phyloP scores from a whole-genome alignment of 2,329 filamentous ascomycete genomes.

The Dothiorella sarmentorum region DNA sequence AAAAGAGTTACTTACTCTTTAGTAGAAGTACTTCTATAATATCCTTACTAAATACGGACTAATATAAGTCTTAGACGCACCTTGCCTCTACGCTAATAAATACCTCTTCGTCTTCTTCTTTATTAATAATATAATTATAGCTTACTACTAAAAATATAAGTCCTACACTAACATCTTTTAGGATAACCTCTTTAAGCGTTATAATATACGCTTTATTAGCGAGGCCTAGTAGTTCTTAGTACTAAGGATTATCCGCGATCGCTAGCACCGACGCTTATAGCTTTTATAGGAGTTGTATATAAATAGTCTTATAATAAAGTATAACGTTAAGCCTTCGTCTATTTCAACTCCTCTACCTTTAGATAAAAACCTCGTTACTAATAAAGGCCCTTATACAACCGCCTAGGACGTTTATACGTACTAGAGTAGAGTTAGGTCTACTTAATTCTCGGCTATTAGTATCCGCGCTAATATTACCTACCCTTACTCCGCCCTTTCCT shows the following conservation, averaged over 20 bases:
- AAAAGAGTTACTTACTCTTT: constrained; percentile 23
- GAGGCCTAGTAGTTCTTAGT: constrained; percentile 18
- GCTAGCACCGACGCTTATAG: neutral
- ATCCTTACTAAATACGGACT: constrained; percentile 21
- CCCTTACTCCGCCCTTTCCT: constrained; percentile 20
- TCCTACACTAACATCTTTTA: constrained; percentile 7
- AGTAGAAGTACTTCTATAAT: constrained; percentile 21
- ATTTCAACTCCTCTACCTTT: neutral
- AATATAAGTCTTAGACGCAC: constrained; percentile 12
- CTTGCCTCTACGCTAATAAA: constrained; percentile 20
- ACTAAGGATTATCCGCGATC: constrained; percentile 19
- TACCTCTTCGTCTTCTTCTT: constrained; percentile 21
- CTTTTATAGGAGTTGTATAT: constrained; percentile 18
- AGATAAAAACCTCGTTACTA: constrained; percentile 8
- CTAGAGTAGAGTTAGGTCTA: constrained; percentile 21
- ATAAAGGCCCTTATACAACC: constrained; percentile 11
- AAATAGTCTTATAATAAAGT: constrained; percentile 15
- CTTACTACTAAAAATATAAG: constrained; percentile 9
- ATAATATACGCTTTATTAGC: constrained; percentile 16
- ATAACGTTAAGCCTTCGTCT: constrained; percentile 20
- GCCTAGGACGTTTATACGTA: constrained; percentile 18
- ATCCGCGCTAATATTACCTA: constrained; percentile 21
- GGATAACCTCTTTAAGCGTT: constrained; percentile 10
- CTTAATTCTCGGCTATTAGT: constrained; percentile 20
- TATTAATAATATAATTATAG: too few species aligned